Evolutionary conservation across 2,329 filamentous ascomycete species (phyloP).

Genomic region (Cryphonectria naterciae): DNA sequence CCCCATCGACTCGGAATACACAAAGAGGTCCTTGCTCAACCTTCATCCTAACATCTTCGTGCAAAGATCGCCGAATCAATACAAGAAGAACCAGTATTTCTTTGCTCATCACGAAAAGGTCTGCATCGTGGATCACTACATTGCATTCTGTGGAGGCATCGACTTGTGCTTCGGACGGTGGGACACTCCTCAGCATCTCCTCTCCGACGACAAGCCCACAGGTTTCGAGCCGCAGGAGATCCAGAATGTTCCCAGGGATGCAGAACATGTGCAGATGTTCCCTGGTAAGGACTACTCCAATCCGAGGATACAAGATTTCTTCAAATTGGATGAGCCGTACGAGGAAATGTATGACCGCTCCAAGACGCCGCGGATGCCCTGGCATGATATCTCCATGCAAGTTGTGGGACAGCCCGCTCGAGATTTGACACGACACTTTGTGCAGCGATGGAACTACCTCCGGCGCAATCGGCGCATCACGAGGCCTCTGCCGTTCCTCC

Average conservation of each 20-base stretch:
- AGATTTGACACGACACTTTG: constrained; percentile 93
- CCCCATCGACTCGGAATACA: constrained; percentile 97
- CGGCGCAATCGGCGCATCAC: constrained; percentile 91
- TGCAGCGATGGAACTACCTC: constrained; percentile 97
- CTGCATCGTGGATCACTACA: constrained; percentile 93
- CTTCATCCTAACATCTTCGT: constrained; percentile 96
- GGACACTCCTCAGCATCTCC: constrained; percentile 91
- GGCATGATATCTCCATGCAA: constrained; percentile 98
- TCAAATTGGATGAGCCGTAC: constrained; percentile 88
- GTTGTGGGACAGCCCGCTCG: constrained; percentile 93
- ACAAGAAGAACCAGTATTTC: constrained; percentile 99
- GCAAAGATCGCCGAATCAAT: constrained; percentile 93
- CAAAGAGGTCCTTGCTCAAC: constrained; percentile 93
- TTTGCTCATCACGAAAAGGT: constrained; percentile 99
- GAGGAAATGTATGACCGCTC: constrained; percentile 98
- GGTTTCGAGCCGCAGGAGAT: constrained; percentile 81
- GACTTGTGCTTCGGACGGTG: constrained; percentile 97
- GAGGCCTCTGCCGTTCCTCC: constrained; percentile 86
- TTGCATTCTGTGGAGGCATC: constrained; percentile 93
- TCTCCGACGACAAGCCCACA: constrained; percentile 92
- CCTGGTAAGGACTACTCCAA: constrained; percentile 99
- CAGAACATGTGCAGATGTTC: constrained; percentile 94
- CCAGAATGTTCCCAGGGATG: constrained; percentile 77
- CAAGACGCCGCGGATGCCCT: constrained; percentile 91
- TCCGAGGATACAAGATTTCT: constrained; percentile 93